Percentiles rank a stretch among this genome's conserved stretches.
Evolutionary conservation across 306 rosid species (phyloP).

Genomic region (Dryas octopetala): DNA sequence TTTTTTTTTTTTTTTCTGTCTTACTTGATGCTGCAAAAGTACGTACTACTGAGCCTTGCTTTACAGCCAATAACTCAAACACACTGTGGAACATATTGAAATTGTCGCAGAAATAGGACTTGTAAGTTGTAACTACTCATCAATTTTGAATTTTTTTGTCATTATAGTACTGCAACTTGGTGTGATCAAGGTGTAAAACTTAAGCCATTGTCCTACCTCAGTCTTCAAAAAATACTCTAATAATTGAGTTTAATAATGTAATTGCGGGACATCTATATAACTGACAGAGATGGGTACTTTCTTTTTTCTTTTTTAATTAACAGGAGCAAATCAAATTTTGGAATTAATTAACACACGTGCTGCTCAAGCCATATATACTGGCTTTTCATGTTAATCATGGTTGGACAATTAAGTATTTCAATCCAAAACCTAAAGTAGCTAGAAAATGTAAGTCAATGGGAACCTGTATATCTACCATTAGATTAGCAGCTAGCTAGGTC

Average conservation of each 20-base stretch:
- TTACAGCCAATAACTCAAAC: slow-evolving; percentile 7
- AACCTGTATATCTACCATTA: no score
- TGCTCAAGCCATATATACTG: not conserved
- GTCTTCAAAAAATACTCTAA: not conserved
- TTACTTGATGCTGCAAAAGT: not conserved
- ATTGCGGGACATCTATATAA: not conserved
- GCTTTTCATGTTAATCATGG: not conserved
- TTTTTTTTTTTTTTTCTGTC: not conserved
- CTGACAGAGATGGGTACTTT: not conserved
- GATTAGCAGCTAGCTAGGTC: no score
- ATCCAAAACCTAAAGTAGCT: no score
- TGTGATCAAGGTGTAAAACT: no score
- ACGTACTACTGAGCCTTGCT: not conserved
- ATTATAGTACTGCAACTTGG: no score
- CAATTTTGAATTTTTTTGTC: no score
- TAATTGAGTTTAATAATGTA: not conserved
- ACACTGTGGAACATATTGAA: slow-evolving; percentile 12
- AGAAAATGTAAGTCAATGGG: no score
- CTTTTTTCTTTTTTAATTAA: no score
- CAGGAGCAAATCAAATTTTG: not conserved
- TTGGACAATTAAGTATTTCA: not conserved
- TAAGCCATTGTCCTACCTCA: not conserved
- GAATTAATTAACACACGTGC: not conserved
- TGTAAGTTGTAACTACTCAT: not conserved
- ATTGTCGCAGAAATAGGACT: not conserved